Base-by-base conservation (phyloP, 441 rosid genomes). In the Erodium trifolium region DNA sequence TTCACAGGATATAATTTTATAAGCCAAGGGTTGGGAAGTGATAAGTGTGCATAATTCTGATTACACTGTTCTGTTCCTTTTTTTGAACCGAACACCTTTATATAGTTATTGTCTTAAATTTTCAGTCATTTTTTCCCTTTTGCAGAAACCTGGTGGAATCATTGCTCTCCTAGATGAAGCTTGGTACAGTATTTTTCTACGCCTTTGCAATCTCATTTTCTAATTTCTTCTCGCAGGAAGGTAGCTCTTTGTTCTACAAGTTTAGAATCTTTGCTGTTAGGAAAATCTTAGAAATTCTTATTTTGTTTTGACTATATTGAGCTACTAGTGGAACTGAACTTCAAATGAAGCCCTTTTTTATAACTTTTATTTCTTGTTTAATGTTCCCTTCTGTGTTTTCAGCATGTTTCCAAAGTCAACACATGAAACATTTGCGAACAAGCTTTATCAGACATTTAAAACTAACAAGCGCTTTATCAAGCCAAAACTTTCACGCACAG, bases 121-220 rank as follows among this genome's bases (percentile, higher is more conserved):
- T 41, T 27, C 6, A 18, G 23, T 19, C 41, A 13, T 57, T 17
- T 14, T 67, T n/a, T 16, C 53, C 27, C 23, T 83, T 60, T 78
- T 78, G 78, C 88, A 88, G 94, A 86, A 86, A 81, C 87, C 88
- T 0, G 88, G 90, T 34, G 91, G 91, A 69, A 87, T 88, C 71
- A 86, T 88, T 71, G 81, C 91, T 63, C 83, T 88, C 65, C 87
- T 88, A n/a, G 94, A 88, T 75, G 94, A 88, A 80, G 86, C 91
- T 71, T 86, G 94, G 94, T 88, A 88, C 66, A 47, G 34, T 17
- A 18, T 60, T 67, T 65, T 51, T 14, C 18, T 51, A n/a, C 1
- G 59, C 59, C 59, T 51, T 51, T 14, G 59, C 59, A 51, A n/a
- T 51, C 16, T 51, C 59, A 51, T 51, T 51, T 51, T 51, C 59